Conservation (phyloP, 495 filamentous ascomycete genomes). For the Podospora comata region DNA sequence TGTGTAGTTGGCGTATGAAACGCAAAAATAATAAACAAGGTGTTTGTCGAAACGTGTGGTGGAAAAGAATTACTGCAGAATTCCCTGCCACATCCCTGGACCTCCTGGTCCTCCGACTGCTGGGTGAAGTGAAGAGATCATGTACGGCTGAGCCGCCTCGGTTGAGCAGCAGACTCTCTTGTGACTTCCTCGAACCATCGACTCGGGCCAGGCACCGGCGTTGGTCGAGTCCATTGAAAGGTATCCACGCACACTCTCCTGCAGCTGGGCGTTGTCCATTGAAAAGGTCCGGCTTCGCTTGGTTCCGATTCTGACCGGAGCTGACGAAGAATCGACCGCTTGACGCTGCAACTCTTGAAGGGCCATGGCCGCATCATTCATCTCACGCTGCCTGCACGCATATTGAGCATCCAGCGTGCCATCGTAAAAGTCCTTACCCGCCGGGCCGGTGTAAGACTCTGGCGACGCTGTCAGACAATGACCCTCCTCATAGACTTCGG, state of each 20-base stretch:
- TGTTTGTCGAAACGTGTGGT: slow-evolving; percentile 1
- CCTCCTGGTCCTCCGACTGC: slow-evolving; percentile 44
- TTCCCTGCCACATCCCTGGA: slow-evolving; percentile 60
- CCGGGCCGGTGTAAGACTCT: slow-evolving; percentile 54
- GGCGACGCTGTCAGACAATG: slow-evolving; percentile 56
- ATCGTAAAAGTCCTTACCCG: slow-evolving; percentile 53
- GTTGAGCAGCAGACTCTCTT: slow-evolving; percentile 62
- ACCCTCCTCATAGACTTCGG: slow-evolving; percentile 53
- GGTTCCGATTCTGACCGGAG: slow-evolving; percentile 32
- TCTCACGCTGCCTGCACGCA: slow-evolving; percentile 29
- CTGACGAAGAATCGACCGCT: slow-evolving; percentile 36
- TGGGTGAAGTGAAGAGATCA: slow-evolving; percentile 39
- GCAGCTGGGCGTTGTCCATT: slow-evolving; percentile 58
- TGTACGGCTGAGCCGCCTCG: slow-evolving; percentile 35
- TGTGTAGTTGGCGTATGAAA: slow-evolving; percentile 21
- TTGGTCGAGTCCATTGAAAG: slow-evolving; percentile 35
- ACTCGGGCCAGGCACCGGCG: slow-evolving; percentile 37
- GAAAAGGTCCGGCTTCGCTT: slow-evolving; percentile 72
- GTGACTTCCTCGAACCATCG: slow-evolving; percentile 38
- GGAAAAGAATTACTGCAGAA: slow-evolving; percentile 40
- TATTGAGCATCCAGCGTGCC: slow-evolving; percentile 43
- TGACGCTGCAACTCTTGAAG: slow-evolving; percentile 60
- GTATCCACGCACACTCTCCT: slow-evolving; percentile 70
- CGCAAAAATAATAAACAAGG: slow-evolving; percentile 22
- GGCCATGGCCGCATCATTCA: slow-evolving; percentile 62